Evolutionary conservation across 1,284 basidiomycete genomes (phyloP), one percentile per base, ranked within the genome.

Genomic region (Cryptococcus floricola): DNA sequence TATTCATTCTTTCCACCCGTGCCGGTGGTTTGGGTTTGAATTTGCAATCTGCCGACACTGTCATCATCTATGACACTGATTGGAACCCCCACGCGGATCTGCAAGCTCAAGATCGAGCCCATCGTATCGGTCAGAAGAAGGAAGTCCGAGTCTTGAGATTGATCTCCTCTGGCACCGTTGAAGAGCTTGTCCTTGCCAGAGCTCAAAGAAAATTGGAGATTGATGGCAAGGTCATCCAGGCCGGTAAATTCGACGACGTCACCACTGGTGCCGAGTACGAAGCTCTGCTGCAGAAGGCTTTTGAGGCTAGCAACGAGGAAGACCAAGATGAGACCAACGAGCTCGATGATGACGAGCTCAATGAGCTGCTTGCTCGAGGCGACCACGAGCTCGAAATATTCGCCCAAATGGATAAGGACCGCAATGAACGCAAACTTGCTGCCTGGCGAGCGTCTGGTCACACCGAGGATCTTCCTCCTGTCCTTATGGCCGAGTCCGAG

Each of bases 61-160:
- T 99, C 77, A 89, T 99, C 79, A 97, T 99, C 65, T 78, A 77
- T 61, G 75, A 78, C 63, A 76, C 73, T 37, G 88, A 91, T 73
- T 91, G 89, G 92, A 97, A 97, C 79, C 93, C 93, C 56, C 92
- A 96, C 69, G 91, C 91, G 47, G 96, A 99, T 85, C 80, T 98
- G 65, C 96, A 99, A 79, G 83, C 83, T 3, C 82, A 83, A 66
- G 82, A 83, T 67, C 77, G 68, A 82, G 92, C 92, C 12, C 95
- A 99, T 82, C 94, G 96, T 85, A 98, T 98, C 70, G 96, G 96
- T 61, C 96, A 99, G 75, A 99, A 96, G 66, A 96, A 96, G 79
- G 90, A 94, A 55, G 96, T 99, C 39, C 86, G 94, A 42, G 98
- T 99, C 64, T 81, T 98, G 62, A 87, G 95, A 66, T 89, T 99